Evolutionary conservation across 768 basidiomycete species (phyloP).

Genomic region (Kwoniella botswanensis): DNA sequence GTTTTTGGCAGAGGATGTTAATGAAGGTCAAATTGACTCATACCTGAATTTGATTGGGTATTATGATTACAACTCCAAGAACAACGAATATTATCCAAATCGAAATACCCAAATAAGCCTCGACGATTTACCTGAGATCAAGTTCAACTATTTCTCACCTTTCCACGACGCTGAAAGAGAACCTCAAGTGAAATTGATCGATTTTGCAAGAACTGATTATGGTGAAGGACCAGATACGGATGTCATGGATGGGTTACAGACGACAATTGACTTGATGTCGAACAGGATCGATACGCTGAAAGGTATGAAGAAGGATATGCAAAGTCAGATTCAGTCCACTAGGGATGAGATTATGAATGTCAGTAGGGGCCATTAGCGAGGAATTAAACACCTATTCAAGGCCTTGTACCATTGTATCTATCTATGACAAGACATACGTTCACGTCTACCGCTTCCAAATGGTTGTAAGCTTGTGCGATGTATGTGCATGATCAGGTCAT

Average conservation of each 20-base stretch:
- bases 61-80: background rate
- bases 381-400: too few relatives aligned
- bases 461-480: too few relatives aligned
- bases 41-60: background rate
- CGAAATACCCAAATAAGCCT: too few relatives aligned
- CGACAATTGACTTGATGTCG: background rate
- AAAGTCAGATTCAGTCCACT: background rate
- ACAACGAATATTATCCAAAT: background rate
- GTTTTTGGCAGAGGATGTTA: background rate
- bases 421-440: too few relatives aligned
- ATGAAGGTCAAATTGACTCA: background rate
- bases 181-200: constrained; percentile 2
- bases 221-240: constrained; percentile 3
- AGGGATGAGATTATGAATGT: background rate
- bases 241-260: constrained; percentile 7
- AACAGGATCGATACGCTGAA: background rate
- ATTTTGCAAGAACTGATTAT: constrained; percentile 3
- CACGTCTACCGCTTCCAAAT: too few relatives aligned
- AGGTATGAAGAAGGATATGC: background rate
- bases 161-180: background rate
- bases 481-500: too few relatives aligned
- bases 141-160: constrained; percentile 1
- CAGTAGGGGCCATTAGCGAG: too few relatives aligned
- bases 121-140: background rate
- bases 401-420: too few relatives aligned